phyloP scores from a whole-genome alignment of 192 early-diverging fungal genomes.

The Coemansia sp. region DNA sequence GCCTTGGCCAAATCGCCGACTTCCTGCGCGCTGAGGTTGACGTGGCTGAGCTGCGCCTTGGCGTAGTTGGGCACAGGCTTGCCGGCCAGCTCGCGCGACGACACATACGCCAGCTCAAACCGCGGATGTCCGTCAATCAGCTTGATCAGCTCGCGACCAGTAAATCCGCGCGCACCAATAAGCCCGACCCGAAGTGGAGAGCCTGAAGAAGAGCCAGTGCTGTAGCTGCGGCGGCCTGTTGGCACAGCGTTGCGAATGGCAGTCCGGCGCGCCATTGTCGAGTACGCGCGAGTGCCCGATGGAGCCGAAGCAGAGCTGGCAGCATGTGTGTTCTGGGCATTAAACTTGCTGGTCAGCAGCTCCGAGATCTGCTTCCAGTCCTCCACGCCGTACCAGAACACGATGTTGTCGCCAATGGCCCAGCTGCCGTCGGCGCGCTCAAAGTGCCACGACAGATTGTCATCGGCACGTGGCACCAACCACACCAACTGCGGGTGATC shows the following conservation, averaged over 20 bases:
- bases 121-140: slow-evolving; percentile 85
- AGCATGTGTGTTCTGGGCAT: background rate
- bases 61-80: slow-evolving; percentile 79
- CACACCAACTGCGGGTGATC: slow-evolving; percentile 84
- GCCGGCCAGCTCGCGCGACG: slow-evolving; percentile 92
- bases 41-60: slow-evolving; percentile 65
- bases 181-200: slow-evolving; percentile 69
- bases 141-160: slow-evolving; percentile 91
- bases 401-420: slow-evolving; percentile 64
- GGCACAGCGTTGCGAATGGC: slow-evolving; percentile 14
- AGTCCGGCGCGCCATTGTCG: slow-evolving; percentile 46
- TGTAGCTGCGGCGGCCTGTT: slow-evolving; percentile 61
- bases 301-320: slow-evolving; percentile 12
- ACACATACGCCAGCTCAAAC: slow-evolving; percentile 83
- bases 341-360: slow-evolving; percentile 55
- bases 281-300: slow-evolving; percentile 60
- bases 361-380: slow-evolving; percentile 74
- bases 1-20: slow-evolving; percentile 58
- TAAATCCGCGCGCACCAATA: slow-evolving; percentile 97
- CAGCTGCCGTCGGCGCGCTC: slow-evolving; percentile 88
- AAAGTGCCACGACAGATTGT: slow-evolving; percentile 93
- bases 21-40: slow-evolving; percentile 76
- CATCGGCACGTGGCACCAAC: slow-evolving; percentile 73
- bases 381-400: slow-evolving; percentile 95
- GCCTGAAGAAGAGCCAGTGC: slow-evolving; percentile 46